Conservation (phyloP, 2,329 filamentous ascomycete species). For the Aureobasidium sp. region DNA sequence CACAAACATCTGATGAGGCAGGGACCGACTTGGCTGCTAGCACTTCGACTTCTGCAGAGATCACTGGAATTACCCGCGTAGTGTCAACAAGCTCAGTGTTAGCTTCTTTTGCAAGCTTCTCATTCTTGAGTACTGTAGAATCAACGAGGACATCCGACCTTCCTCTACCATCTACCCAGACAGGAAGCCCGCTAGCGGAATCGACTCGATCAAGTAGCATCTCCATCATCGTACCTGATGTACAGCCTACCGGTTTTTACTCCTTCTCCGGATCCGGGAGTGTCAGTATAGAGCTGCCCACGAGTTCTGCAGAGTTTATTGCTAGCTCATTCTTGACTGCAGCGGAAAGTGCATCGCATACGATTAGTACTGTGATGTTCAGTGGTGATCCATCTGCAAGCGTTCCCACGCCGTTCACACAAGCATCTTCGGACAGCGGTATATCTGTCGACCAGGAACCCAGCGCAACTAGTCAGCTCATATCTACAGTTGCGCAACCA, state of each 20-base stretch:
- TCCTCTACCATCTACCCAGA: not conserved
- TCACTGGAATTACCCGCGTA: not conserved
- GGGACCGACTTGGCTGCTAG: not conserved
- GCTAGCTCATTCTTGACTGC: not conserved
- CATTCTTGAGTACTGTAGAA: not conserved
- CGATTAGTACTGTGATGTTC: not conserved
- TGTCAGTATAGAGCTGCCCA: not conserved
- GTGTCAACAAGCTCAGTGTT: not conserved
- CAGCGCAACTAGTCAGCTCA: not conserved
- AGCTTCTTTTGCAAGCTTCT: not conserved
- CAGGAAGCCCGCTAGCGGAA: not conserved
- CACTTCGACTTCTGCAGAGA: not conserved
- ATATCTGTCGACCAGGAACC: not conserved
- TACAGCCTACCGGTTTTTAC: not conserved
- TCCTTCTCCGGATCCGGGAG: not conserved
- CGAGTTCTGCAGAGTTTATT: not conserved
- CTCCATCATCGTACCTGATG: not conserved
- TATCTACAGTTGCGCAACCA: not conserved
- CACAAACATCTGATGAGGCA: not conserved
- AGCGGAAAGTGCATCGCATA: not conserved
- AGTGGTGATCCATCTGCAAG: not conserved
- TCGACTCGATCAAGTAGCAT: not conserved
- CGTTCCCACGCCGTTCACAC: not conserved
- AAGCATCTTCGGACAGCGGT: not conserved
- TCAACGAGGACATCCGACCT: not conserved